A percentile compares a stretch with the other conserved stretches of the same genome.
phyloP scores from a whole-genome alignment of 495 filamentous ascomycete genomes.

The Penicillium canariense region DNA sequence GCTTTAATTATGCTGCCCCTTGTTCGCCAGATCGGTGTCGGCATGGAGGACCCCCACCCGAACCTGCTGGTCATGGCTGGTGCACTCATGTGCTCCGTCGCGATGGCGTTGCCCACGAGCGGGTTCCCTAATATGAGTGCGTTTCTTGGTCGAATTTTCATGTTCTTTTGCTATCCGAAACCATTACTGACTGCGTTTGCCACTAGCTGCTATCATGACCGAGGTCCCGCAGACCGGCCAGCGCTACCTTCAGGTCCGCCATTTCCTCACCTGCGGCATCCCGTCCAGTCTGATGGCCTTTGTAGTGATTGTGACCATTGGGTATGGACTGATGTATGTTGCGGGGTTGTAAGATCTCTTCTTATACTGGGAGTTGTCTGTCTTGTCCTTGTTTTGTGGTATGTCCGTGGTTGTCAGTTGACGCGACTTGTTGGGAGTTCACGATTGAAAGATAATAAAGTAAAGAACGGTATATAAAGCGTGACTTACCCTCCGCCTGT shows the following conservation, averaged over 20 bases:
- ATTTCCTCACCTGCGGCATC: constrained; percentile 89
- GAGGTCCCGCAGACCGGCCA: constrained; percentile 89
- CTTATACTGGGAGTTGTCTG: neutral
- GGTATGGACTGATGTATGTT: constrained; percentile 83
- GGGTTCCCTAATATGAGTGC: constrained; percentile 99
- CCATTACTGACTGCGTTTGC: constrained; percentile 23
- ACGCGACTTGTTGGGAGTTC: neutral
- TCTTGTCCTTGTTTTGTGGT: neutral
- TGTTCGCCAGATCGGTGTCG: constrained; percentile 77
- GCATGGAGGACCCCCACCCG: constrained; percentile 85
- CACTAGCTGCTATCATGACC: constrained; percentile 94
- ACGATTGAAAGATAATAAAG: neutral
- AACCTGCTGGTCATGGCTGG: constrained; percentile 90
- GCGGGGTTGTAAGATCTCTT: constrained; percentile 60
- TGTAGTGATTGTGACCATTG: constrained; percentile 76
- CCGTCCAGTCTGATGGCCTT: constrained; percentile 80
- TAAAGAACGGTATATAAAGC: constrained; percentile 1
- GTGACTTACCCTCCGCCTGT: neutral
- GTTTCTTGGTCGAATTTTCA: constrained; percentile 32
- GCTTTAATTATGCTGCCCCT: constrained; percentile 93
- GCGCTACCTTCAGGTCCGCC: constrained; percentile 85
- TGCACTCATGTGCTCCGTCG: constrained; percentile 65
- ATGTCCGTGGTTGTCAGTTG: neutral
- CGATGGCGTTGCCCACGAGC: constrained; percentile 90
- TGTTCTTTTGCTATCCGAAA: neutral